phyloP scores from a whole-genome alignment of 306 rosid species.

The Fagus sylvatica region DNA sequence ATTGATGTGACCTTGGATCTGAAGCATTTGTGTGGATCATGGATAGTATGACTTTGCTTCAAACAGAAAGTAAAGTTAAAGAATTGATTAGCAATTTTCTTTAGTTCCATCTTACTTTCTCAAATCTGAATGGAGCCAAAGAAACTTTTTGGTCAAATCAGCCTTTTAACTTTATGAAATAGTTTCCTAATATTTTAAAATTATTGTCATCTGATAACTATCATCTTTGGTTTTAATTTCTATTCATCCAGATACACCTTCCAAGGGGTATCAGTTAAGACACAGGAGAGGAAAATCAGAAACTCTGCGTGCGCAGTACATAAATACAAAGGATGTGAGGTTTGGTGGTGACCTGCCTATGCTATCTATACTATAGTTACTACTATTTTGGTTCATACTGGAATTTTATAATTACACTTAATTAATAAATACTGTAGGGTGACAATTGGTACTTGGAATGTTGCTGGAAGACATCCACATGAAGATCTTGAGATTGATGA shows the following conservation, averaged over 20 bases:
- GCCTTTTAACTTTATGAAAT: neutral
- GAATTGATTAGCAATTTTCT: conserved; percentile 4
- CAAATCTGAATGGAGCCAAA: neutral
- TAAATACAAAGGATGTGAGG: conserved; percentile 90
- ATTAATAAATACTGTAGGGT: conserved; percentile 58
- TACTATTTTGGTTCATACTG: conserved; percentile 22
- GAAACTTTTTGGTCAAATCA: neutral
- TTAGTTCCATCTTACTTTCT: neutral
- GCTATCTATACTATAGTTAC: conserved; percentile 19
- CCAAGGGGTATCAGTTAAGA: conserved; percentile 41
- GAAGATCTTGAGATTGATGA: conserved; percentile 78
- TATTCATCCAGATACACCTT: conserved; percentile 51
- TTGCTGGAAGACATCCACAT: conserved; percentile 78
- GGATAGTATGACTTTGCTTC: neutral
- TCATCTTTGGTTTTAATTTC: conserved; percentile 23
- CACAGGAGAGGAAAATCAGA: conserved; percentile 97
- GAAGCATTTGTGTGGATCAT: neutral
- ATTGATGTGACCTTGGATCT: conserved; percentile 10
- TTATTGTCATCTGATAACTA: conserved; percentile 15
- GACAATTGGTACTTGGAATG: conserved; percentile 89
- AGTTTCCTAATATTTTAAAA: conserved; percentile 12
- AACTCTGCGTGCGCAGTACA: conserved; percentile 92
- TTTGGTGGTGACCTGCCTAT: conserved; percentile 32
- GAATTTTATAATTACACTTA: conserved; percentile 27
- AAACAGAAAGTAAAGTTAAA: conserved; percentile 3